A percentile compares a stretch with the other conserved stretches of the same genome.
Evolutionary conservation across 202 grass and related monocot species (phyloP).

Genomic region (Schoenoplectus triqueter): DNA sequence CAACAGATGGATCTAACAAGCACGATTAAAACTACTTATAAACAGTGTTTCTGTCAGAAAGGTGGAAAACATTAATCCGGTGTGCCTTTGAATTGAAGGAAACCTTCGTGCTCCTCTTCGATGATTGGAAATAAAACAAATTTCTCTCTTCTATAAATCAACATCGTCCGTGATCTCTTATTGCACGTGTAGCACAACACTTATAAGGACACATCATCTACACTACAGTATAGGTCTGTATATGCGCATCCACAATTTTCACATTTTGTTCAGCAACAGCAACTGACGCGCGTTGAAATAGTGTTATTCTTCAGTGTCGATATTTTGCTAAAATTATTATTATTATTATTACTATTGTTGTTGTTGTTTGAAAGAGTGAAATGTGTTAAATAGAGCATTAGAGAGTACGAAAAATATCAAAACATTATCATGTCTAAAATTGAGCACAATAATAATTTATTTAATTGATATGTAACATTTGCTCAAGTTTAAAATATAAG

Average conservation of each 20-base stretch:
- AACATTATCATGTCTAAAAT: neutral
- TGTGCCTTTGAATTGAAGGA: too few relatives aligned
- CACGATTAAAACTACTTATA: too few relatives aligned
- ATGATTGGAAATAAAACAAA: neutral
- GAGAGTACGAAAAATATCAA: neutral
- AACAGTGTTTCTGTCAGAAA: too few relatives aligned
- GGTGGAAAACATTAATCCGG: too few relatives aligned
- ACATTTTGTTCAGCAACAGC: neutral
- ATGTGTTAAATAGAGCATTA: neutral
- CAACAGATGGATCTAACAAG: too few relatives aligned
- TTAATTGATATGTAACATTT: neutral
- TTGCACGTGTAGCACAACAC: neutral
- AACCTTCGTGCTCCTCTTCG: too few relatives aligned
- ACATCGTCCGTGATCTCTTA: neutral
- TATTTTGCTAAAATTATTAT: neutral
- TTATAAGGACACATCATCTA: too few relatives aligned
- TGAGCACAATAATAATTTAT: neutral
- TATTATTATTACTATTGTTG: neutral
- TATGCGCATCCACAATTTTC: neutral
- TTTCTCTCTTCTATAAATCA: neutral
- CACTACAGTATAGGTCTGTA: too few relatives aligned
- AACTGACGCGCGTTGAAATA: neutral
- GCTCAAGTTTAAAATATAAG: neutral
- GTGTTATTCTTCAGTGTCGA: neutral
- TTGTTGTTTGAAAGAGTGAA: neutral